These are phyloP conservation scores for Backusella mclennaniae DNA, from an alignment of 192 early-diverging fungal species.

Conservation along the genomic window DNA sequence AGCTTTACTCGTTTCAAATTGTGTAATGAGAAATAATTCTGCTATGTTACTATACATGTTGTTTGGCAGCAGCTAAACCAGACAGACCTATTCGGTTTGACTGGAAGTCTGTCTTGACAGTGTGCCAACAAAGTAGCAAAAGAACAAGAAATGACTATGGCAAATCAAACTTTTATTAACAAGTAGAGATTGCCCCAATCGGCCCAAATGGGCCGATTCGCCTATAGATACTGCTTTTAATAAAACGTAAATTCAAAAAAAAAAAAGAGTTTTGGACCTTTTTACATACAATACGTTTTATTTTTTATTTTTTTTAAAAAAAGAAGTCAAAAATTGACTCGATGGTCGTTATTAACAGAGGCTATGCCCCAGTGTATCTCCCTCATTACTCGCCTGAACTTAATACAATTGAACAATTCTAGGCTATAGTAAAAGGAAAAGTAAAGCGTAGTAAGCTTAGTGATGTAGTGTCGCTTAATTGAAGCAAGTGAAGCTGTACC, in stretches of 20 bases:
- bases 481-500: too few relatives aligned
- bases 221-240: background rate
- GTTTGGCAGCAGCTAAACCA: background rate
- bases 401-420: slow-evolving; percentile 28
- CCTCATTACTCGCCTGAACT: slow-evolving; percentile 30
- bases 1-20: background rate
- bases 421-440: slow-evolving; percentile 22
- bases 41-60: background rate
- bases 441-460: background rate
- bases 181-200: background rate
- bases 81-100: background rate
- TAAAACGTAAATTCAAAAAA: background rate
- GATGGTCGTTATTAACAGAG: background rate
- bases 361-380: slow-evolving; percentile 17
- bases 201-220: background rate
- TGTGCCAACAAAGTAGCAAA: background rate
- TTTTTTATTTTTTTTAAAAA: background rate
- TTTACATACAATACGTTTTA: background rate
- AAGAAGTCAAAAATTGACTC: background rate
- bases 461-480: background rate
- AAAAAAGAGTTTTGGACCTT: background rate
- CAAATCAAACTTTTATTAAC: background rate
- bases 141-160: background rate
- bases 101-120: background rate
- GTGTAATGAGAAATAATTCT: background rate